phyloP scores from a whole-genome alignment of 805 yeast species.

The Yarrowia alimentaria region DNA sequence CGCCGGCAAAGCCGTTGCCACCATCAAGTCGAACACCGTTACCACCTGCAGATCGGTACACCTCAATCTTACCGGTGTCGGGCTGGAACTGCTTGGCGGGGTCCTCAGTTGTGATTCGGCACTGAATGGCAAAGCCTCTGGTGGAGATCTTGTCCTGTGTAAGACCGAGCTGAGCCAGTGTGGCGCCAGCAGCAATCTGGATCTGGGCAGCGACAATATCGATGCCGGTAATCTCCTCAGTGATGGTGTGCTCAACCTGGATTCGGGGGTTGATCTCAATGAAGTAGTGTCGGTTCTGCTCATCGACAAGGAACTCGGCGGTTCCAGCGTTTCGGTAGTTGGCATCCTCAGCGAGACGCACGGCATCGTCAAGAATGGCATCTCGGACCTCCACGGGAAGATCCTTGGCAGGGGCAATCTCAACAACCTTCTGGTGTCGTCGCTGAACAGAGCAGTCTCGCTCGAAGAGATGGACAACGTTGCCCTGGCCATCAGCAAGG shows the following conservation, averaged over 20 bases:
- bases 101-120: slow-evolving; percentile 98
- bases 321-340: slow-evolving; percentile 97
- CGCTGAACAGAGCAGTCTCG: slow-evolving; percentile 99
- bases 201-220: slow-evolving; percentile 98
- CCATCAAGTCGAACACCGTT: slow-evolving; percentile 98
- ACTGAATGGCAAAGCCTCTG: slow-evolving; percentile 97
- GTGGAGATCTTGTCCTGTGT: slow-evolving; percentile 93
- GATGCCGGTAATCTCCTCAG: slow-evolving; percentile 98
- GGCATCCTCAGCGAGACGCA: slow-evolving; percentile 81
- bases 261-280: slow-evolving; percentile 97
- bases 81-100: slow-evolving; percentile 97
- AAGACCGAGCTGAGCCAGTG: slow-evolving; percentile 84
- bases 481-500: slow-evolving; percentile 90
- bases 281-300: slow-evolving; percentile 91
- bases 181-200: slow-evolving; percentile 98
- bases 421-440: slow-evolving; percentile 98
- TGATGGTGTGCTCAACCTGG: slow-evolving; percentile 98
- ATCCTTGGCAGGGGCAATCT: slow-evolving; percentile 95
- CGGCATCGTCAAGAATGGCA: slow-evolving; percentile 92
- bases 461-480: slow-evolving; percentile 92
- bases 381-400: slow-evolving; percentile 80
- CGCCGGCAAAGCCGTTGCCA: slow-evolving; percentile 97
- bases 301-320: slow-evolving; percentile 93
- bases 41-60: slow-evolving; percentile 98
- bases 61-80: slow-evolving; percentile 97